phyloP scores from a whole-genome alignment of 345 rosid genomes.

The Xanthoceras sorbifolium region DNA sequence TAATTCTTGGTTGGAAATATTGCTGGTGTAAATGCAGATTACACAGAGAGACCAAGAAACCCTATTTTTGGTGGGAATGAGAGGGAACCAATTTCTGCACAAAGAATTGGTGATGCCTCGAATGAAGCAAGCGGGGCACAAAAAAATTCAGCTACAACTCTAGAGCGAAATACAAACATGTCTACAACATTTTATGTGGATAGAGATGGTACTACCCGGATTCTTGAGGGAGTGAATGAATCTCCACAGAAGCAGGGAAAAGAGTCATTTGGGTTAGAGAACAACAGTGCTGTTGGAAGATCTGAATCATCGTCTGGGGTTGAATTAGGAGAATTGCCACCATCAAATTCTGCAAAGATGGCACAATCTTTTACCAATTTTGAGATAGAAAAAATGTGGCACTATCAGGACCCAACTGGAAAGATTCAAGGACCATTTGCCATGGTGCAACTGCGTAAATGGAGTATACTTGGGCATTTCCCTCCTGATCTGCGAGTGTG shows the following conservation, averaged over 20 bases:
- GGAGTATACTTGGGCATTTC: conserved; percentile 72
- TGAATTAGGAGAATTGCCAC: conserved; percentile 31
- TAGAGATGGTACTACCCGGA: conserved; percentile 34
- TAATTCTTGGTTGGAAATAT: conserved; percentile 18
- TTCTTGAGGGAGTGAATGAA: conserved; percentile 30
- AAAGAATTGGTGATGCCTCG: conserved; percentile 32
- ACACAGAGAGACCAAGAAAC: conserved; percentile 28
- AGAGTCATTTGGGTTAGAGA: conserved; percentile 25
- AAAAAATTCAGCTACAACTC: conserved; percentile 29
- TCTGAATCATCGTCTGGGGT: conserved; percentile 29
- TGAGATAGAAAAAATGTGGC: conserved; percentile 70
- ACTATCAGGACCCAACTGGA: conserved; percentile 79
- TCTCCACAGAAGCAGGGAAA: conserved; percentile 19
- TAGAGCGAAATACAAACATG: conserved; percentile 32
- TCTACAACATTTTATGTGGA: conserved; percentile 26
- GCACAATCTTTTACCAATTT: conserved; percentile 42
- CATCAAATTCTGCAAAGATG: conserved; percentile 38
- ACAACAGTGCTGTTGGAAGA: conserved; percentile 20
- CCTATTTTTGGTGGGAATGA: conserved; percentile 36
- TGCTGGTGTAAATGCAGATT: conserved; percentile 41
- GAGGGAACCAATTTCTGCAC: conserved; percentile 28
- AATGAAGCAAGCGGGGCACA: conserved; percentile 45
- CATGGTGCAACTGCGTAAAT: conserved; percentile 66
- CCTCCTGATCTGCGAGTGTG: conserved; percentile 77
- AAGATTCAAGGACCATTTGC: conserved; percentile 89